phyloP scores from a whole-genome alignment of 2,329 filamentous ascomycete genomes.

The Colletotrichum trifolii region DNA sequence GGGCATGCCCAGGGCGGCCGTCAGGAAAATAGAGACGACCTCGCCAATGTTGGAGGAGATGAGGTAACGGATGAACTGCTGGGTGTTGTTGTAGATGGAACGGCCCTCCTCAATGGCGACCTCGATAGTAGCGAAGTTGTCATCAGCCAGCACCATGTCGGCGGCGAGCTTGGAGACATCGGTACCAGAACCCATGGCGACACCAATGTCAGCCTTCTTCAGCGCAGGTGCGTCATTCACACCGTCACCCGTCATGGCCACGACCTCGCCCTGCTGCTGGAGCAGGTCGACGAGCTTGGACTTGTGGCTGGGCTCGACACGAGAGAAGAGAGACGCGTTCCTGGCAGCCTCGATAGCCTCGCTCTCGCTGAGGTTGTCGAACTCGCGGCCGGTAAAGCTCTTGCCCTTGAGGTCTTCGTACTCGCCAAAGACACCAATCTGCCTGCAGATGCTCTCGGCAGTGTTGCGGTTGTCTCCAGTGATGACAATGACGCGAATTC shows the following conservation, averaged over 20 bases:
- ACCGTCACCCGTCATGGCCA: conserved; percentile 99
- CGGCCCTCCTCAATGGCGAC: conserved; percentile 95
- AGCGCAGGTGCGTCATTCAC: conserved; percentile 98
- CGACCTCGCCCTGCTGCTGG: conserved; percentile 91
- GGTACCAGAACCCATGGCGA: conserved; percentile 98
- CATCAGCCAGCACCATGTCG: conserved; percentile 98
- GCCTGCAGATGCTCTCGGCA: conserved; percentile 95
- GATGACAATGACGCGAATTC: conserved; percentile 97
- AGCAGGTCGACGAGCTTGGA: conserved; percentile 97
- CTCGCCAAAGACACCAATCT: conserved; percentile 91
- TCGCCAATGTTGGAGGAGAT: conserved; percentile 99
- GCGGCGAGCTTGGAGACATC: conserved; percentile 96
- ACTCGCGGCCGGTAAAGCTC: conserved; percentile 95
- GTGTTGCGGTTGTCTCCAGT: conserved; percentile 98
- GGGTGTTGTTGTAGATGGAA: conserved; percentile 99
- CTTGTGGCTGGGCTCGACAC: conserved; percentile 96
- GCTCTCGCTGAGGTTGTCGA: conserved; percentile 82
- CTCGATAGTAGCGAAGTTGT: conserved; percentile 99
- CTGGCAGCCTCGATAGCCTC: conserved; percentile 88
- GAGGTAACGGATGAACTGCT: conserved; percentile 98
- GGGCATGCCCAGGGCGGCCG: conserved; percentile 95
- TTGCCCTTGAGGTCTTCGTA: conserved; percentile 88
- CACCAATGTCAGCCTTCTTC: conserved; percentile 98
- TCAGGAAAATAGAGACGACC: conserved; percentile 98
- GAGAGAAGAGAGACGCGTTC: conserved; percentile 90